Percentiles rank a stretch among this genome's conserved stretches.
phyloP scores from a whole-genome alignment of 164 flowering plant species.

The Kalanchoe fedtschenkoi region DNA sequence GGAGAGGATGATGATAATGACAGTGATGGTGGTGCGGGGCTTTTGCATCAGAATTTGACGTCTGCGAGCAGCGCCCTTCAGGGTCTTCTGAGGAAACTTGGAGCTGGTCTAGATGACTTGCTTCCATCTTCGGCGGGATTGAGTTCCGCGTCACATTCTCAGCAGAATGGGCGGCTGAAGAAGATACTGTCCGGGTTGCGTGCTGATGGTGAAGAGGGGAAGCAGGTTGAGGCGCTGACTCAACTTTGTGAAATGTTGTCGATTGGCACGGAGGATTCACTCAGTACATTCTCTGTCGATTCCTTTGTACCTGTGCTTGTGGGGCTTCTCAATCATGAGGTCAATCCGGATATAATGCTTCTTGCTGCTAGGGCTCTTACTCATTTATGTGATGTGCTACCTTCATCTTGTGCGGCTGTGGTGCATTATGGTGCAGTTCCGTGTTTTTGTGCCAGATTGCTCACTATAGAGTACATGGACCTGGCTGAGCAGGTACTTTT shows the following conservation, averaged over 20 bases:
- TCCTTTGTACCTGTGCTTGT: conserved; percentile 94
- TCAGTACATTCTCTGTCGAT: conserved; percentile 90
- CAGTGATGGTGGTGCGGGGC: conserved; percentile 62
- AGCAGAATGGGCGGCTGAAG: conserved; percentile 80
- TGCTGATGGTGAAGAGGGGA: conserved; percentile 96
- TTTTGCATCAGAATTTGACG: conserved; percentile 69
- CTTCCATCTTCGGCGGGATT: conserved; percentile 62
- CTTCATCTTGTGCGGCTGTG: conserved; percentile 93
- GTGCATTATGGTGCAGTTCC: conserved; percentile 93
- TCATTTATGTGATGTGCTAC: conserved; percentile 87
- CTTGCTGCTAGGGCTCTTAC: conserved; percentile 96
- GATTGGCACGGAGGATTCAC: conserved; percentile 90
- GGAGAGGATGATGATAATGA: conserved; percentile 56
- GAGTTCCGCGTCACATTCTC: conserved; percentile 64
- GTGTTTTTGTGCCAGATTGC: conserved; percentile 76
- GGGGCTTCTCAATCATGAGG: conserved; percentile 83
- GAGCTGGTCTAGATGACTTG: conserved; percentile 90
- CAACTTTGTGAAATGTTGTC: conserved; percentile 96
- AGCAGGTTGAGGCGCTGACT: conserved; percentile 85
- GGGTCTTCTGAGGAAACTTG: conserved; percentile 75
- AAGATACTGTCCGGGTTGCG: conserved; percentile 81
- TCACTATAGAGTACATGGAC: conserved; percentile 98
- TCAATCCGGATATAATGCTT: conserved; percentile 93
- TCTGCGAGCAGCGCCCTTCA: conserved; percentile 92
- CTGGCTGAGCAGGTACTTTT: conserved; percentile 86